phyloP scores from a whole-genome alignment of 164 flowering plant species.

The Magnolia changhungtana region DNA sequence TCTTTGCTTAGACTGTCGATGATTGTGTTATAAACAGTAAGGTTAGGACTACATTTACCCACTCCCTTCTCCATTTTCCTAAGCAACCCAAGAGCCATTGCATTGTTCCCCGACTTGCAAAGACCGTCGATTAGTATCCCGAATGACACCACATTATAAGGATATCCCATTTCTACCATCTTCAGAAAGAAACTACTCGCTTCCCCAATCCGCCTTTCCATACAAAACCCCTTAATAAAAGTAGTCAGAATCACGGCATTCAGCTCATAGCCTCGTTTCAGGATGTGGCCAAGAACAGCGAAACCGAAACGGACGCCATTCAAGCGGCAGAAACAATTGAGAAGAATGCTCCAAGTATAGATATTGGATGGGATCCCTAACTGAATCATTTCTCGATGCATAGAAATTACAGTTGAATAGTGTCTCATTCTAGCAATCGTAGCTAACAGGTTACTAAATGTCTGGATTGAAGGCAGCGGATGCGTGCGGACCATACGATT shows the following conservation, averaged over 20 bases:
- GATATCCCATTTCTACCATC: constrained; percentile 5
- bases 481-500: not conserved
- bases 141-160: constrained; percentile 11
- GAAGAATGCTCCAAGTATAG: constrained; percentile 7
- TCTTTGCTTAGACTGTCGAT: constrained; percentile 7
- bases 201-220: not conserved
- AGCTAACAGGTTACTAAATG: constrained; percentile 1
- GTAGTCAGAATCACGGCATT: not conserved
- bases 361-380: not conserved
- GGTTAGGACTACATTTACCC: not conserved
- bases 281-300: constrained; percentile 14
- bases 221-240: constrained; percentile 16
- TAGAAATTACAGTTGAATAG: constrained; percentile 1
- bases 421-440: constrained; percentile 4
- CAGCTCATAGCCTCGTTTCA: constrained; percentile 11
- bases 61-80: not conserved
- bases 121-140: constrained; percentile 15
- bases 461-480: not conserved
- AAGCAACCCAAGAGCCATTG: constrained; percentile 6
- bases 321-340: constrained; percentile 17
- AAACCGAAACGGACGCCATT: constrained; percentile 4
- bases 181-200: not conserved
- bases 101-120: constrained; percentile 14
- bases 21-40: not conserved
- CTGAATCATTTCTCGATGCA: constrained; percentile 1